phyloP scores from a whole-genome alignment of 345 rosid species.

The Brassica incana region DNA sequence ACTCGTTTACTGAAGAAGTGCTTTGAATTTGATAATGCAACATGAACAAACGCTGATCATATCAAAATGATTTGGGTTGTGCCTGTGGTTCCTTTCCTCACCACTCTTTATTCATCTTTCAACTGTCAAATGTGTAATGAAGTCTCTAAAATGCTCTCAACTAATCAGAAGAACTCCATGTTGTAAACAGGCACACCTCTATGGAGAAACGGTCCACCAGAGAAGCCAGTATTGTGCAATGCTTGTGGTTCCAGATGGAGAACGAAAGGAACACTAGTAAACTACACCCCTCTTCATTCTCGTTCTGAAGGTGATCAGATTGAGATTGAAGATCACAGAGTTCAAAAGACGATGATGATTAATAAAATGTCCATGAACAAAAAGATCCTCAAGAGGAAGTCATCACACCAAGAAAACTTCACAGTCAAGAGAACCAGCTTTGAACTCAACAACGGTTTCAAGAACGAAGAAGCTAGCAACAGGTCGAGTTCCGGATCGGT shows the following conservation, averaged over 20 bases:
- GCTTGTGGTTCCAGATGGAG: slow-evolving; percentile 76
- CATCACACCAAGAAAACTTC: slow-evolving; percentile 48
- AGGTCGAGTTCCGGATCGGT: slow-evolving; percentile 99
- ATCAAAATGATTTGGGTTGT: background rate
- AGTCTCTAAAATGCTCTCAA: too few species aligned
- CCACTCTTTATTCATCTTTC: too few species aligned
- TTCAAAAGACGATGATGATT: slow-evolving; percentile 39
- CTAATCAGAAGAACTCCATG: background rate
- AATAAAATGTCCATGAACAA: slow-evolving; percentile 57
- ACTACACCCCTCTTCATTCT: slow-evolving; percentile 57
- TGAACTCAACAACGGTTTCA: slow-evolving; percentile 56
- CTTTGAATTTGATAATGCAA: slow-evolving; percentile 29
- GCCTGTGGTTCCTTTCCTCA: too few species aligned
- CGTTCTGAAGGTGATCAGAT: slow-evolving; percentile 60
- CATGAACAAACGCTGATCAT: slow-evolving; percentile 5
- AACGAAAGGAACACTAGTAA: slow-evolving; percentile 45
- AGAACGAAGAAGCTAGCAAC: slow-evolving; percentile 77
- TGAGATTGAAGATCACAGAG: slow-evolving; percentile 59
- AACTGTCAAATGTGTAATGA: too few species aligned
- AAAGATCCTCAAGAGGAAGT: slow-evolving; percentile 68
- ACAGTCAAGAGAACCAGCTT: slow-evolving; percentile 43
- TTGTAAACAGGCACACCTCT: slow-evolving; percentile 55
- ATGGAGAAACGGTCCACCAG: slow-evolving; percentile 67
- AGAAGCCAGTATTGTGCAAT: slow-evolving; percentile 72
- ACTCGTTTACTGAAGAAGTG: slow-evolving; percentile 11